Evolutionary conservation across 2,329 filamentous ascomycete species (phyloP).

Genomic region (Fusarium nygamai): DNA sequence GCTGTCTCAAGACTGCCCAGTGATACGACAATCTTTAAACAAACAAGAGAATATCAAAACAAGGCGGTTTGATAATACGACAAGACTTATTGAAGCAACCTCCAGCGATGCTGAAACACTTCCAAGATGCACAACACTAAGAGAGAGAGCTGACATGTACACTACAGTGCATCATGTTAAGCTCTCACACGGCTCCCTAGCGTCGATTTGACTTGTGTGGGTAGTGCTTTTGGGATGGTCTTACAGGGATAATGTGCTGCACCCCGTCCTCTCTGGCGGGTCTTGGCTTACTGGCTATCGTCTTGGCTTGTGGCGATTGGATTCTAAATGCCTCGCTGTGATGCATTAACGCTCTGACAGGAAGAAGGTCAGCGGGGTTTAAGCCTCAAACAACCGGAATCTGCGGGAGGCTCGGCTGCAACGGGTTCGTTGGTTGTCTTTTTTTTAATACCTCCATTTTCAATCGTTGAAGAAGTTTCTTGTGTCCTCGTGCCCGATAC

Average conservation of each 20-base stretch:
- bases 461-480: not conserved
- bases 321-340: conserved; percentile 29
- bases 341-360: conserved; percentile 15
- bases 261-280: conserved; percentile 25
- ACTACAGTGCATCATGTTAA: conserved; percentile 18
- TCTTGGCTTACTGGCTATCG: conserved; percentile 25
- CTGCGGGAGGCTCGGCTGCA: conserved; percentile 33
- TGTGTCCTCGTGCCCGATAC: not conserved
- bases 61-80: conserved; percentile 7
- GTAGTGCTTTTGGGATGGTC: conserved; percentile 8
- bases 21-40: conserved; percentile 2
- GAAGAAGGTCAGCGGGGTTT: conserved; percentile 20
- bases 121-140: not conserved
- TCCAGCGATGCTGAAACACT: conserved; percentile 30
- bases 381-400: conserved; percentile 35
- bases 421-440: conserved; percentile 7
- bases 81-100: conserved; percentile 21
- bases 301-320: conserved; percentile 36
- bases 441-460: not conserved
- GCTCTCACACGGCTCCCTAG: conserved; percentile 33
- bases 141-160: conserved; percentile 10
- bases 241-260: conserved; percentile 21
- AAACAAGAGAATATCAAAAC: conserved; percentile 11
- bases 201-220: conserved; percentile 27
- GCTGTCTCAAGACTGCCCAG: conserved; percentile 16